Evolutionary conservation across 129 eudicot genomes (phyloP), one percentile per base, ranked within the genome.

Genomic region (Heracleum sosnowskyi): DNA sequence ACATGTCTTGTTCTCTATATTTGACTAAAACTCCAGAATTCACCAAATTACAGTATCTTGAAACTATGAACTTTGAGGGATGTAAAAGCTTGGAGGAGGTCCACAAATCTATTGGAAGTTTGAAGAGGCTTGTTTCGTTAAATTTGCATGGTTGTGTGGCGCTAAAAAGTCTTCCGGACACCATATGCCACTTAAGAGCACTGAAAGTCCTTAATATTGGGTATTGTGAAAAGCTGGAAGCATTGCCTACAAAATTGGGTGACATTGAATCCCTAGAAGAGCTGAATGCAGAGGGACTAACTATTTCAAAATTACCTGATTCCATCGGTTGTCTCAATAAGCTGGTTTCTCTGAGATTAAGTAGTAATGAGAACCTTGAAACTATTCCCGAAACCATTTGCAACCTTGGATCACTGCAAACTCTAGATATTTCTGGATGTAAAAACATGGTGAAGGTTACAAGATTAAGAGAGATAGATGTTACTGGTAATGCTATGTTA

Each of bases 11-110:
- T 29, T 64, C 71, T 29, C 3, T 28, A 11, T 10, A 29, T 29
- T 13, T 64, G 0, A 64, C 71, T 5, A 15, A 22, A 15, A 13
- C 39, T 10, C 29, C 11, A 31, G 39, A 64, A 22, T 64, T 64
- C 22, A 31, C 71, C 4, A 5, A 5, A 64, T 15, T 31, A 15
- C 5, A 1, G 1, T 13, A 5, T 29, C 71, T 64, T 1, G 78
- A 80, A 12, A 55, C 17, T 2, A 4, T 80, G 8, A 37, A 5
- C 8, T 63, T 80, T 4, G 20, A 26, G 9, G 29, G 55, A 0
- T 79, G 82, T 79, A 5, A 2, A 12, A 34, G 57, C 15, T 72
- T 80, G 37, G 39, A 4, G 7, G 83, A 72, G 71, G 82, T 79
- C 20, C 77, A 79, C 31, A 1, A 1, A 35, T 79, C 71, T 4